Evolutionary conservation across 192 early-diverging fungal genomes (phyloP).

Genomic region (Anaeromyces robustus): DNA sequence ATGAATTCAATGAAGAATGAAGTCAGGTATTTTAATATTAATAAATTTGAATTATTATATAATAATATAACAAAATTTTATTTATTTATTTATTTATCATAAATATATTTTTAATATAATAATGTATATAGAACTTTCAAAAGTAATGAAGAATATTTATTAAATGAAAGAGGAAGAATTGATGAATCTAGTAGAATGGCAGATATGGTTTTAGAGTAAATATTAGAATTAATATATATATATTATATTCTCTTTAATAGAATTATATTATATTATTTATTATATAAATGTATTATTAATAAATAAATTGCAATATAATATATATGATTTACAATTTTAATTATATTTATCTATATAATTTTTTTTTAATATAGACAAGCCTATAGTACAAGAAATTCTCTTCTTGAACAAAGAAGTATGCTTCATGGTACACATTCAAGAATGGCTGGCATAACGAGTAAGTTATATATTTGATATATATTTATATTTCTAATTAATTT

Average conservation of each 20-base stretch:
- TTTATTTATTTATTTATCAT: too few relatives aligned
- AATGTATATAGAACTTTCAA: not conserved
- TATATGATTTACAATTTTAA: too few relatives aligned
- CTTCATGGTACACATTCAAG: slow-evolving; percentile 34
- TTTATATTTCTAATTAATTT: too few relatives aligned
- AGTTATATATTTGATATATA: too few relatives aligned
- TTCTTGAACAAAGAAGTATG: slow-evolving; percentile 41
- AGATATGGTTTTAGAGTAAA: slow-evolving; percentile 63
- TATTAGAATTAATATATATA: too few relatives aligned
- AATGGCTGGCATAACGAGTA: slow-evolving; percentile 37
- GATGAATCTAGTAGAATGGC: slow-evolving; percentile 57
- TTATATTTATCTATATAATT: not conserved
- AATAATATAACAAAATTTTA: too few relatives aligned
- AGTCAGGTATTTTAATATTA: slow-evolving; percentile 13
- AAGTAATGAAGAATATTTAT: slow-evolving; percentile 38
- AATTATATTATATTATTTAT: too few relatives aligned
- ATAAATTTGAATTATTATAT: too few relatives aligned
- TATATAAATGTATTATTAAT: too few relatives aligned
- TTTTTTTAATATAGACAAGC: slow-evolving; percentile 43
- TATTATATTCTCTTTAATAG: too few relatives aligned
- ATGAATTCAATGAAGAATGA: slow-evolving; percentile 45
- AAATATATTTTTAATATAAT: too few relatives aligned
- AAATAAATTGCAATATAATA: too few relatives aligned
- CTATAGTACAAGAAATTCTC: slow-evolving; percentile 44
- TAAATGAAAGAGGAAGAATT: slow-evolving; percentile 52